Evolutionary conservation across 208 protist genomes (phyloP).

Genomic region (Leishmania turanica): DNA sequence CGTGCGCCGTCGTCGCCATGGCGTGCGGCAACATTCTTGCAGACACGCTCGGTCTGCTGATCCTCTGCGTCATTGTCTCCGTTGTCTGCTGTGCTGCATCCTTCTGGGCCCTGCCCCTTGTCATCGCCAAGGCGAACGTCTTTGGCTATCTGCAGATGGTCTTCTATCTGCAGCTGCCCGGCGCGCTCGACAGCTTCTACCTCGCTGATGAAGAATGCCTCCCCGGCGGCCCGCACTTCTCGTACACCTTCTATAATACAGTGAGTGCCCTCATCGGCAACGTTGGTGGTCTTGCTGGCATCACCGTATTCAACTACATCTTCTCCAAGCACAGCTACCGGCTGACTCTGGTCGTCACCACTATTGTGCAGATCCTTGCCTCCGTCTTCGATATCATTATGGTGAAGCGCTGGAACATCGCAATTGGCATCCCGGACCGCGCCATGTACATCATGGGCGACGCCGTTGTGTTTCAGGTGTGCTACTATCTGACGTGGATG

Average conservation of each 20-base stretch:
- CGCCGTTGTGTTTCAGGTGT: conserved; percentile 60
- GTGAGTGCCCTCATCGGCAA: conserved; percentile 52
- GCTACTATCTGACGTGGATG: conserved; percentile 69
- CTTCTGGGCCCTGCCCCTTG: conserved; percentile 48
- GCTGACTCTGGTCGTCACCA: conserved; percentile 53
- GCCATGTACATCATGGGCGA: conserved; percentile 78
- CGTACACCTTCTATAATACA: conserved; percentile 51
- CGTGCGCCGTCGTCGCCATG: conserved; percentile 35
- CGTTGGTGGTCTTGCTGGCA: conserved; percentile 39
- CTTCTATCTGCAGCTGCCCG: conserved; percentile 51
- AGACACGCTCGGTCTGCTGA: conserved; percentile 24
- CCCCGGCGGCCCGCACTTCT: conserved; percentile 49
- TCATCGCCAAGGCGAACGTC: conserved; percentile 49
- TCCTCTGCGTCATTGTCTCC: conserved; percentile 27
- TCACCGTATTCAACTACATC: conserved; percentile 45
- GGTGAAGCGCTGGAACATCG: conserved; percentile 68
- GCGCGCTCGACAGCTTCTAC: conserved; percentile 56
- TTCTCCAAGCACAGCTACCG: conserved; percentile 56
- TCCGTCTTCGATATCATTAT: conserved; percentile 72
- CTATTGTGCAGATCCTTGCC: conserved; percentile 38
- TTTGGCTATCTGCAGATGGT: conserved; percentile 42
- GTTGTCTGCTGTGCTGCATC: conserved; percentile 29
- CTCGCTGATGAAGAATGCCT: conserved; percentile 30
- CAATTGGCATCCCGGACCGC: conserved; percentile 50
- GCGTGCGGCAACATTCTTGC: conserved; percentile 37